Evolutionary conservation across 768 basidiomycete genomes (phyloP).

Genomic region (Calocybe indica): DNA sequence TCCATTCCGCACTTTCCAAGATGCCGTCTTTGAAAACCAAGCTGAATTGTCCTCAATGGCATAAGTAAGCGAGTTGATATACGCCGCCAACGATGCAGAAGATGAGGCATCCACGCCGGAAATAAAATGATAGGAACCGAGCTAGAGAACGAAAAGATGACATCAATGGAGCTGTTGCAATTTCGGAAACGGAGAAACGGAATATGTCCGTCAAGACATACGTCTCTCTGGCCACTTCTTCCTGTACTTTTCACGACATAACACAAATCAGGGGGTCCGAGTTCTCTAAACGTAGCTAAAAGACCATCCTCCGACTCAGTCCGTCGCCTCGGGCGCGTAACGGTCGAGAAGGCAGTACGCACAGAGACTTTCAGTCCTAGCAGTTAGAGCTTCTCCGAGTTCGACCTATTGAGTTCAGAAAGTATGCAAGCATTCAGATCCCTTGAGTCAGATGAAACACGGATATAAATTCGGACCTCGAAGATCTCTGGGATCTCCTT

Average conservation of each 20-base stretch:
- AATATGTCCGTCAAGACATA: conserved; percentile 31
- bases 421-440: neutral
- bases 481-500: conserved; percentile 96
- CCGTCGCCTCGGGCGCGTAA: neutral
- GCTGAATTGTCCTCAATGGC: conserved; percentile 84
- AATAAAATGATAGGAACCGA: conserved; percentile 95
- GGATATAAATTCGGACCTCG: conserved; percentile 51
- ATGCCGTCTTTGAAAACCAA: conserved; percentile 84
- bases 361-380: conserved; percentile 92
- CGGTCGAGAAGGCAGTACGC: conserved; percentile 21
- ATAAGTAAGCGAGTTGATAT: conserved; percentile 98
- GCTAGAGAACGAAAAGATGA: conserved; percentile 31
- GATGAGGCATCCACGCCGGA: conserved; percentile 99
- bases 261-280: conserved; percentile 95
- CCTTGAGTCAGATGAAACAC: neutral
- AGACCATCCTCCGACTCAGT: conserved; percentile 14
- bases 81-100: conserved; percentile 94
- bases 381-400: conserved; percentile 82
- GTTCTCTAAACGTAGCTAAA: conserved; percentile 89
- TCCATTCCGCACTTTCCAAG: conserved; percentile 90
- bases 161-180: conserved; percentile 4
- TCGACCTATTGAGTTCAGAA: conserved; percentile 51
- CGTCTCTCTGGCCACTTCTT: conserved; percentile 79
- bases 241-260: conserved; percentile 93
- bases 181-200: neutral